phyloP scores from a whole-genome alignment of 352 stramenopile genomes.

The Plasmopara viticola region DNA sequence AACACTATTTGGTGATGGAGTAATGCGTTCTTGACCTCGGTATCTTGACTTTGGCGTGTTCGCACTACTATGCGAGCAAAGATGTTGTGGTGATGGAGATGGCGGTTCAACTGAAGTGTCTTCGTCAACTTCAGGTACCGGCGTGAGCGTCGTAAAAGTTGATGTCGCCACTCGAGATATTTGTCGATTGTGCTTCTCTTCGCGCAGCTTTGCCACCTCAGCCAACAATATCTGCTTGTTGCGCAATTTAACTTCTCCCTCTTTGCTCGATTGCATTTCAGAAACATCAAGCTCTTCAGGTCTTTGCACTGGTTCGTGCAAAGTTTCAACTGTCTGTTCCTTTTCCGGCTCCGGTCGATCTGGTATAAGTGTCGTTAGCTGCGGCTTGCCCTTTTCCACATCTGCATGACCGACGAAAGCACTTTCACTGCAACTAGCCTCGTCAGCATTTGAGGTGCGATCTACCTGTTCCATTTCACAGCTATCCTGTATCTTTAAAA shows the following conservation, averaged over 20 bases:
- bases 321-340: slow-evolving; percentile 10
- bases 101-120: slow-evolving; percentile 27
- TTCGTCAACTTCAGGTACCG: slow-evolving; percentile 49
- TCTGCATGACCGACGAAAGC: slow-evolving; percentile 1
- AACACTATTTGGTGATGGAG: slow-evolving; percentile 19
- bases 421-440: slow-evolving; percentile 19
- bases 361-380: slow-evolving; percentile 3
- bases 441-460: slow-evolving; percentile 15
- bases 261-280: slow-evolving; percentile 6
- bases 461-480: slow-evolving; percentile 14
- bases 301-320: slow-evolving; percentile 2
- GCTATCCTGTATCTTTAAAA: slow-evolving; percentile 20
- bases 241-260: slow-evolving; percentile 12
- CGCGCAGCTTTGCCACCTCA: slow-evolving; percentile 10
- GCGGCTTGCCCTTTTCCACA: slow-evolving; percentile 8
- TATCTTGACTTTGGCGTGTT: slow-evolving; percentile 13
- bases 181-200: slow-evolving; percentile 24
- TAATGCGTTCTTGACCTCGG: slow-evolving; percentile 12
- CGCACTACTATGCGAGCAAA: slow-evolving; percentile 18
- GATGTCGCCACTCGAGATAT: slow-evolving; percentile 12
- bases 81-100: slow-evolving; percentile 21
- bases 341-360: slow-evolving; percentile 24
- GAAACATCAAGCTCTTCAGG: slow-evolving; percentile 4
- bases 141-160: slow-evolving; percentile 35
- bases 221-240: slow-evolving; percentile 16